Conservation (phyloP, 106 monocot species). For the Chionographis japonica region DNA sequence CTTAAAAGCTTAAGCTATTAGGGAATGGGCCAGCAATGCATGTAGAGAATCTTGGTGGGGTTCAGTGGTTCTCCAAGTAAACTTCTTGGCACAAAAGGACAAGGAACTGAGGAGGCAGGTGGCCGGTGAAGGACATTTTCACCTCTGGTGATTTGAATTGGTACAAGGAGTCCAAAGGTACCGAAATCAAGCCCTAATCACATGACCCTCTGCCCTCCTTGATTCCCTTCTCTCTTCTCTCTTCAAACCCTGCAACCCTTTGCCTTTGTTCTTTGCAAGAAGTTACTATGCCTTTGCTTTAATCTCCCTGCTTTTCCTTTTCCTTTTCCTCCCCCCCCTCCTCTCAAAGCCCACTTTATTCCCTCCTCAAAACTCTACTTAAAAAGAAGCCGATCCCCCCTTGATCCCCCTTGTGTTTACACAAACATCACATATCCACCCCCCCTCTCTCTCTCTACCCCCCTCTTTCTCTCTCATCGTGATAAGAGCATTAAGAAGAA, state of each 20-base stretch:
- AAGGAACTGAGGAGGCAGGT: slow-evolving; percentile 1
- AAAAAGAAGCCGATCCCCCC: slow-evolving; percentile 41
- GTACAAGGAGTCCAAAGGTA: slow-evolving; percentile 34
- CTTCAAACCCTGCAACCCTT: slow-evolving; percentile 22
- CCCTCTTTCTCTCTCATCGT: not conserved
- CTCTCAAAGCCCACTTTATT: slow-evolving; percentile 14
- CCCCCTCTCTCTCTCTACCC: not conserved
- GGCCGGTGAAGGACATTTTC: not conserved
- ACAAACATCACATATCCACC: not conserved
- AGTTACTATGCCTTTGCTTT: slow-evolving; percentile 64
- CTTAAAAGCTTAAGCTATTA: too few species aligned
- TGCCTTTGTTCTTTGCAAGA: slow-evolving; percentile 73
- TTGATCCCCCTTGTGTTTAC: slow-evolving; percentile 30
- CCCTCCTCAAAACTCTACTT: slow-evolving; percentile 19
- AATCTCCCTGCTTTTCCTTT: slow-evolving; percentile 42
- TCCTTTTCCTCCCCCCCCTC: slow-evolving; percentile 5
- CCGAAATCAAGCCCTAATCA: slow-evolving; percentile 24
- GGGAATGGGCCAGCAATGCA: too few species aligned
- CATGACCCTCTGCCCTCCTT: slow-evolving; percentile 18
- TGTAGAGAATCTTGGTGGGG: not conserved
- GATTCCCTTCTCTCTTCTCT: slow-evolving; percentile 40
- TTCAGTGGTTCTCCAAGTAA: not conserved
- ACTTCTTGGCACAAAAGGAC: not conserved
- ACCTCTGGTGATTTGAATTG: slow-evolving; percentile 16
- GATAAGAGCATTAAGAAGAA: not conserved